These are phyloP conservation scores for Fusarium poae DNA, from an alignment of 2,329 filamentous ascomycete genomes.

Conservation along the genomic window DNA sequence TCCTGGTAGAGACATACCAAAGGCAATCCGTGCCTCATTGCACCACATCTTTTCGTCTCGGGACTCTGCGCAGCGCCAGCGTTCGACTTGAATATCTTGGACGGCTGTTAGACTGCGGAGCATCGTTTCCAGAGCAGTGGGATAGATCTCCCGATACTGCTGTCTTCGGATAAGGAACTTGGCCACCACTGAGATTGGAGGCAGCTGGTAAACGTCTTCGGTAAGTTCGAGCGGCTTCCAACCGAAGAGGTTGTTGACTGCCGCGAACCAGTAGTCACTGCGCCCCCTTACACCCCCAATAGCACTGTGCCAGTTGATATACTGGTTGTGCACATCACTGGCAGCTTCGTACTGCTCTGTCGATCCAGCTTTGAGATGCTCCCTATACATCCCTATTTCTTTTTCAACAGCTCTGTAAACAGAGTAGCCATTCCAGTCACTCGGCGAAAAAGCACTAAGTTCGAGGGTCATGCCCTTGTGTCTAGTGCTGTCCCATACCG, in stretches of 20 bases:
- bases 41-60: not conserved
- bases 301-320: not conserved
- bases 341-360: not conserved
- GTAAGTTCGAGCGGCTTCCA: slow-evolving; percentile 10
- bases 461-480: slow-evolving; percentile 3
- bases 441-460: slow-evolving; percentile 2
- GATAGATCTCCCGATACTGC: slow-evolving; percentile 6
- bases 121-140: not conserved
- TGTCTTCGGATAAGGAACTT: slow-evolving; percentile 20
- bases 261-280: not conserved
- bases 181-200: not conserved
- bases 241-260: slow-evolving; percentile 9
- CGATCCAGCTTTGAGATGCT: not conserved
- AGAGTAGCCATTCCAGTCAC: not conserved
- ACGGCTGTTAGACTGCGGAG: not conserved
- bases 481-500: not conserved
- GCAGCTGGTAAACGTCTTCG: not conserved
- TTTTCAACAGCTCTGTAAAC: not conserved
- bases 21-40: not conserved
- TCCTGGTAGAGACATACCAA: not conserved
- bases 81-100: not conserved
- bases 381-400: not conserved
- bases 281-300: not conserved
- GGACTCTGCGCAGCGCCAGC: slow-evolving; percentile 1
- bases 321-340: not conserved